These are phyloP conservation scores for Zoysia pacifica DNA, from an alignment of 176 grass and related monocot species.

Conservation along the genomic window DNA sequence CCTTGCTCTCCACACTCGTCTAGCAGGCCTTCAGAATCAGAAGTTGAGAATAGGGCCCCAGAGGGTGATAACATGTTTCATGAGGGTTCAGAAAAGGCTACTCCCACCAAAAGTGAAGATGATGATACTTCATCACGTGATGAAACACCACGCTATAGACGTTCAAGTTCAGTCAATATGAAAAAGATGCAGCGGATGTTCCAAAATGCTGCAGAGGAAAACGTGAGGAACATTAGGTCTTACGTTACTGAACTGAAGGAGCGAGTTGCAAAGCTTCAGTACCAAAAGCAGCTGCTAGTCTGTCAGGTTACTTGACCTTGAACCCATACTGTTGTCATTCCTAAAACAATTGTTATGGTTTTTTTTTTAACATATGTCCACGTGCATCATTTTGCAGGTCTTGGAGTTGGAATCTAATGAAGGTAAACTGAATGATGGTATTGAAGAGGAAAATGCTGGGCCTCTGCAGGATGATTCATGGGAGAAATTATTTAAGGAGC, in stretches of 20 bases:
- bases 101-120: slow-evolving; percentile 78
- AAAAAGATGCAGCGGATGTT: slow-evolving; percentile 98
- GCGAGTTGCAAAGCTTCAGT: slow-evolving; percentile 93
- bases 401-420: slow-evolving; percentile 91
- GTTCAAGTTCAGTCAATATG: slow-evolving; percentile 95
- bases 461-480: slow-evolving; percentile 60
- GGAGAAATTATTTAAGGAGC: slow-evolving; percentile 64
- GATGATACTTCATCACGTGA: slow-evolving; percentile 74
- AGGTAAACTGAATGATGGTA: slow-evolving; percentile 40
- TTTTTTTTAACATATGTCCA: slow-evolving; percentile 35
- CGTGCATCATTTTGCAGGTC: slow-evolving; percentile 51
- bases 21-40: slow-evolving; percentile 55
- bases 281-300: slow-evolving; percentile 96
- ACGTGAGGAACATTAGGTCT: slow-evolving; percentile 79
- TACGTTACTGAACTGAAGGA: slow-evolving; percentile 98
- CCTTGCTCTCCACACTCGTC: slow-evolving; percentile 79
- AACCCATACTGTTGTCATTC: not conserved
- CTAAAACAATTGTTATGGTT: not conserved
- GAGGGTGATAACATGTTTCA: slow-evolving; percentile 47
- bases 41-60: slow-evolving; percentile 80
- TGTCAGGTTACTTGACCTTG: slow-evolving; percentile 67
- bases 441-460: slow-evolving; percentile 46
- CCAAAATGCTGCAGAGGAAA: slow-evolving; percentile 94
- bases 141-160: slow-evolving; percentile 71
- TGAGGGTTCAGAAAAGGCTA: slow-evolving; percentile 60